These are phyloP conservation scores for Cyberlindnera samutprakarnensis DNA, from an alignment of 805 yeast genomes.

Conservation along the genomic window DNA sequence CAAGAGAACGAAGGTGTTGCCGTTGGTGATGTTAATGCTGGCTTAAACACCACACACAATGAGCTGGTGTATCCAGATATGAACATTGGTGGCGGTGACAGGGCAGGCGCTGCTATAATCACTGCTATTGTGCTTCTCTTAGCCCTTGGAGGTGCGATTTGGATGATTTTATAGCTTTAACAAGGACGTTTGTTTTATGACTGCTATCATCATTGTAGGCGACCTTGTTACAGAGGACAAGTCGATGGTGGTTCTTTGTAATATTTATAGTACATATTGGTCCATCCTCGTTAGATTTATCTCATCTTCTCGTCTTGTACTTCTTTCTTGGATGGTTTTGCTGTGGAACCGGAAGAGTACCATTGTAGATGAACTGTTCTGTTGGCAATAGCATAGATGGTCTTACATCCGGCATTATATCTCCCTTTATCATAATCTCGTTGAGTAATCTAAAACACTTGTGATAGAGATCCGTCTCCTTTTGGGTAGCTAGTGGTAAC, in stretches of 20 bases:
- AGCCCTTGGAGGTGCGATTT: slow-evolving; percentile 57
- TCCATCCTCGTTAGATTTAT: too few relatives aligned
- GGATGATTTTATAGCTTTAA: slow-evolving; percentile 60
- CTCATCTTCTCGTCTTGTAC: slow-evolving; percentile 15
- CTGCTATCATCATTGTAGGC: too few relatives aligned
- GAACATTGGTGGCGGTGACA: slow-evolving; percentile 49
- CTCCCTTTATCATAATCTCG: slow-evolving; percentile 32
- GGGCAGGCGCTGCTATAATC: slow-evolving; percentile 81
- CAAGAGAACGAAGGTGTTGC: slow-evolving; percentile 43
- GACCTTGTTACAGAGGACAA: too few relatives aligned
- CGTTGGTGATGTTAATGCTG: slow-evolving; percentile 45
- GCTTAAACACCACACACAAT: slow-evolving; percentile 31
- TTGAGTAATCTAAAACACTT: slow-evolving; percentile 39
- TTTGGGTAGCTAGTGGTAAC: slow-evolving; percentile 30
- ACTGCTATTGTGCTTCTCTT: slow-evolving; percentile 63
- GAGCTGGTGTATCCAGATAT: slow-evolving; percentile 30
- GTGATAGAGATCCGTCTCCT: slow-evolving; percentile 36
- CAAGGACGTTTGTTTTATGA: too few relatives aligned
- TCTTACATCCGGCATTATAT: slow-evolving; percentile 26
- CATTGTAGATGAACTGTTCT: slow-evolving; percentile 64
- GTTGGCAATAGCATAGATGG: slow-evolving; percentile 49
- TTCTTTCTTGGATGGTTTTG: slow-evolving; percentile 17
- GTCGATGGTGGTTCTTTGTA: too few relatives aligned
- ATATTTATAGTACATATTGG: too few relatives aligned
- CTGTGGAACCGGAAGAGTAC: slow-evolving; percentile 65